phyloP scores from a whole-genome alignment of 2,329 filamentous ascomycete genomes.

The Bipolaris cookei region DNA sequence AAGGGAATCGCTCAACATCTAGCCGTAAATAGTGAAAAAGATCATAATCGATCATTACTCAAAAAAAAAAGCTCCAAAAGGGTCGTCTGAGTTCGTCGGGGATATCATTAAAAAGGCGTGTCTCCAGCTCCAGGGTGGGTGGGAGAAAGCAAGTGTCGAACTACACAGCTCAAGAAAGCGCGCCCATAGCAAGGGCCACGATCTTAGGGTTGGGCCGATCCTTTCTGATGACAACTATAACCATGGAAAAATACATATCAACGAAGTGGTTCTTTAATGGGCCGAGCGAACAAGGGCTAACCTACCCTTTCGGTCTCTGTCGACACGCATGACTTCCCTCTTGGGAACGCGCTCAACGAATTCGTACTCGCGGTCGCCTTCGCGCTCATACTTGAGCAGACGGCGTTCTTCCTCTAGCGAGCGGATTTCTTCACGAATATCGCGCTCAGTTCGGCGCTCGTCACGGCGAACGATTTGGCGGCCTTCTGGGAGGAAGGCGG shows the following conservation, averaged over 20 bases:
- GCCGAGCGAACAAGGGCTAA: conserved; percentile 83
- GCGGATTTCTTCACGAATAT: conserved; percentile 75
- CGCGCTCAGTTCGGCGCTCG: conserved; percentile 58
- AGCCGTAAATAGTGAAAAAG: not conserved
- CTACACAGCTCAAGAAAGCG: conserved; percentile 5
- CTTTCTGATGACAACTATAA: conserved; percentile 40
- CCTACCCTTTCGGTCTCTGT: conserved; percentile 96
- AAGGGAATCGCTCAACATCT: not conserved
- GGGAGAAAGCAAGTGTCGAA: not conserved
- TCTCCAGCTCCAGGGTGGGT: not conserved
- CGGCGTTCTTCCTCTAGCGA: conserved; percentile 71
- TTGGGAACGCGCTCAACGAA: conserved; percentile 62
- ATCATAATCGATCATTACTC: not conserved
- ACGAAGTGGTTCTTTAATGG: conserved; percentile 52
- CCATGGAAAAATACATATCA: conserved; percentile 40
- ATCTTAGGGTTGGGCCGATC: conserved; percentile 51
- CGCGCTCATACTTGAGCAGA: conserved; percentile 63
- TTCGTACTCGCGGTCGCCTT: conserved; percentile 64
- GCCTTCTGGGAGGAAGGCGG: conserved; percentile 57
- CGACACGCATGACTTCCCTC: conserved; percentile 70
- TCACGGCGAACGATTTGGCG: conserved; percentile 29
- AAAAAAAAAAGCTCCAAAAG: not conserved
- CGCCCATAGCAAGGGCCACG: conserved; percentile 39
- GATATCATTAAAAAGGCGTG: not conserved
- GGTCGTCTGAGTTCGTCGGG: too few relatives aligned